Conservation (phyloP, 441 rosid genomes). For the Pelargonium australe region DNA sequence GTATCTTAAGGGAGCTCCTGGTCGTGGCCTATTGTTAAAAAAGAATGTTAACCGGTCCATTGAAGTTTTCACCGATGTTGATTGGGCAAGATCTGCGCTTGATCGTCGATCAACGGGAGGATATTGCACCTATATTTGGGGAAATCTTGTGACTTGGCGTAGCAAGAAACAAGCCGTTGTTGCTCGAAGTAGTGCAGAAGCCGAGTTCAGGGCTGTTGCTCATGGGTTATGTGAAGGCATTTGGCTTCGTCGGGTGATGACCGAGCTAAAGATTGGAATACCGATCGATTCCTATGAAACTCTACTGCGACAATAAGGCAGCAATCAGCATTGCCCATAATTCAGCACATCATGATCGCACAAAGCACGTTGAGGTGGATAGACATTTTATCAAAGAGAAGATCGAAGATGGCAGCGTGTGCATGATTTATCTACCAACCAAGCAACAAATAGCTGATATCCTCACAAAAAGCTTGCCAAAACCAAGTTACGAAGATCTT, state of each 20-base stretch:
- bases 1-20: not conserved
- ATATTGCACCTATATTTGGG: not conserved
- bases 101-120: not conserved
- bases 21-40: not conserved
- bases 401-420: too few species aligned
- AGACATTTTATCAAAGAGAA: too few species aligned
- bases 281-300: not conserved
- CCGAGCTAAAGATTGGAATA: not conserved
- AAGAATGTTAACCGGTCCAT: not conserved
- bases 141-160: not conserved
- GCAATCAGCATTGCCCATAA: too few species aligned
- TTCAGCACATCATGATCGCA: too few species aligned
- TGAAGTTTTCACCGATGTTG: not conserved
- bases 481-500: too few species aligned
- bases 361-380: too few species aligned
- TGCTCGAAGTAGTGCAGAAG: not conserved
- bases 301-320: not conserved
- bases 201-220: not conserved
- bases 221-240: not conserved
- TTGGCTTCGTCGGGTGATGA: not conserved
- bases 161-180: not conserved
- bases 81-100: not conserved
- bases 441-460: too few species aligned
- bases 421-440: too few species aligned
- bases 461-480: too few species aligned